These are phyloP conservation scores for Globisporangium canariense DNA, from an alignment of 352 stramenopile genomes.

Conservation along the genomic window DNA sequence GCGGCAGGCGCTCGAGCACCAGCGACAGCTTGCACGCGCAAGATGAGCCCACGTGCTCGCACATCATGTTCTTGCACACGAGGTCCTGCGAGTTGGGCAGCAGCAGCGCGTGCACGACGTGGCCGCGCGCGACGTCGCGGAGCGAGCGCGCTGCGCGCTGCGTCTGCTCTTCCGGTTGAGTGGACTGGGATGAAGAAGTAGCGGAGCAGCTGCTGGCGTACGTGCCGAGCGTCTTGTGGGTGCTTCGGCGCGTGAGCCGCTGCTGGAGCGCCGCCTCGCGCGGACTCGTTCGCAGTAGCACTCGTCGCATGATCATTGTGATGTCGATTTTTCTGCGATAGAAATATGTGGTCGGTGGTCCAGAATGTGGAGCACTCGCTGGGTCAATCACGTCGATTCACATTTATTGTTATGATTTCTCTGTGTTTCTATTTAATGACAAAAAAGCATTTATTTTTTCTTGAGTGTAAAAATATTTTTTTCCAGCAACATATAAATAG, in stretches of 20 bases:
- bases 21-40: slow-evolving; percentile 84
- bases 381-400: no score
- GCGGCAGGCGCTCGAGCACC: slow-evolving; percentile 67
- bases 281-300: not conserved
- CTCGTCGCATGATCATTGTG: not conserved
- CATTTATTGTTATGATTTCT: no score
- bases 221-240: not conserved
- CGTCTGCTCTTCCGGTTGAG: not conserved
- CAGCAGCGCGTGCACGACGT: slow-evolving; percentile 52
- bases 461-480: no score
- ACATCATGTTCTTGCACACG: slow-evolving; percentile 91
- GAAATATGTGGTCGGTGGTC: no score
- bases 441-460: no score
- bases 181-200: not conserved
- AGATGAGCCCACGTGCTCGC: slow-evolving; percentile 81
- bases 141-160: slow-evolving; percentile 28
- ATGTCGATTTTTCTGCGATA: not conserved
- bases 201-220: not conserved
- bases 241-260: not conserved
- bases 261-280: not conserved
- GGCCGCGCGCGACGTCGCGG: slow-evolving; percentile 65
- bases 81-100: slow-evolving; percentile 81
- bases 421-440: no score
- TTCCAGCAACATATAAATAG: no score
- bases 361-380: no score